A percentile compares a stretch with the other conserved stretches of the same genome.
phyloP scores from a whole-genome alignment of 1,139 yeast species.

The Kodamaea sp. region DNA sequence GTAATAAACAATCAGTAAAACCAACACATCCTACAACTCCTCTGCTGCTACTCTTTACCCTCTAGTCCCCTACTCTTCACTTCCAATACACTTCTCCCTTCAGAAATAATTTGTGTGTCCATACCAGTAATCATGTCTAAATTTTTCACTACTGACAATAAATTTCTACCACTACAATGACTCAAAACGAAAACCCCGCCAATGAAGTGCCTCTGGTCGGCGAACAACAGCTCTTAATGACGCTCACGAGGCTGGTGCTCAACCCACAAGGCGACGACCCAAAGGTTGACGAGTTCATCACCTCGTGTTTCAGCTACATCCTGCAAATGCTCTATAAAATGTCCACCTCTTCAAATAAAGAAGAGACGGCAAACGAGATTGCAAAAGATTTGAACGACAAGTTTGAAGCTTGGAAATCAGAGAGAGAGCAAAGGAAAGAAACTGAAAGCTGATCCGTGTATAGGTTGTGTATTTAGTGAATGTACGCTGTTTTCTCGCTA shows the following conservation, averaged over 20 bases:
- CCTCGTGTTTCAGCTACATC: constrained; percentile 29
- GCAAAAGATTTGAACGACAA: constrained; percentile 34
- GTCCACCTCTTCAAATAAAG: constrained; percentile 30
- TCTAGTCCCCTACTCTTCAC: too few relatives aligned
- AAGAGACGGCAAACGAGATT: constrained; percentile 36
- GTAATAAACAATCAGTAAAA: too few relatives aligned
- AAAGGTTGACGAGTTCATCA: constrained; percentile 27
- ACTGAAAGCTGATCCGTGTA: neutral
- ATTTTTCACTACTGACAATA: neutral
- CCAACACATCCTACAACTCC: too few relatives aligned
- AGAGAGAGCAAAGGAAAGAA: constrained; percentile 14
- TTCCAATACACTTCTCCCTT: too few relatives aligned
- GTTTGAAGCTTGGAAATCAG: constrained; percentile 29
- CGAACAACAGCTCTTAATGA: constrained; percentile 19
- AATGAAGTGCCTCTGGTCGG: constrained; percentile 14
- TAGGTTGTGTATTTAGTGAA: neutral
- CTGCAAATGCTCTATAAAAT: constrained; percentile 27
- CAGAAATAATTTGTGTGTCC: too few relatives aligned
- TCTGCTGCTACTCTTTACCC: too few relatives aligned
- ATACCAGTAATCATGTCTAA: too few relatives aligned
- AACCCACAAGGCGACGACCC: constrained; percentile 31
- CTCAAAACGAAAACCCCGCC: constrained; percentile 2
- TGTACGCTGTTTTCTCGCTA: too few relatives aligned
- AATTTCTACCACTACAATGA: neutral
- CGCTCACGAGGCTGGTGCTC: constrained; percentile 18